phyloP scores from a whole-genome alignment of 2,329 filamentous ascomycete species.

The Colletotrichum orchidophilum region DNA sequence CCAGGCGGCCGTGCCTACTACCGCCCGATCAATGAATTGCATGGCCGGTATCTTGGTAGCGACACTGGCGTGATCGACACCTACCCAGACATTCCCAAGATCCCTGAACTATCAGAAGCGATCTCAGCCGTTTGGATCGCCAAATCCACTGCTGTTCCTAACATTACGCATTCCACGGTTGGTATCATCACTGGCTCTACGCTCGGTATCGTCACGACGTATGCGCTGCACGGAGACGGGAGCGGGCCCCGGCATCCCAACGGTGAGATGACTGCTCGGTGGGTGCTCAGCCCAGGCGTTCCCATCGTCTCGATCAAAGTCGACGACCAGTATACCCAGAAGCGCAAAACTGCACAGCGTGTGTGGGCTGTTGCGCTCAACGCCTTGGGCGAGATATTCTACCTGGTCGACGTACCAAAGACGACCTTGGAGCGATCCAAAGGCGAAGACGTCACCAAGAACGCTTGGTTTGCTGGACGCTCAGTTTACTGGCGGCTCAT shows the following conservation, averaged over 20 bases:
- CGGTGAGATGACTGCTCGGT: conserved; percentile 86
- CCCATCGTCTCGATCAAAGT: conserved; percentile 86
- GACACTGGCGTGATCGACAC: conserved; percentile 69
- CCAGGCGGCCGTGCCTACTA: conserved; percentile 85
- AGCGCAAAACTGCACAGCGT: conserved; percentile 74
- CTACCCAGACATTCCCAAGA: conserved; percentile 78
- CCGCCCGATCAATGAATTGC: conserved; percentile 76
- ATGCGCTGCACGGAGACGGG: conserved; percentile 72
- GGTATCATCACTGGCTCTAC: conserved; percentile 88
- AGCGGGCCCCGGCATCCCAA: conserved; percentile 71
- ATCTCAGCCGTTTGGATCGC: conserved; percentile 89
- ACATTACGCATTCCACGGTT: conserved; percentile 78
- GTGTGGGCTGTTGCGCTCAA: conserved; percentile 96
- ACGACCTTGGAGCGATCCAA: conserved; percentile 57
- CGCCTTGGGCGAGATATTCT: conserved; percentile 91
- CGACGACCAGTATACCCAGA: conserved; percentile 82
- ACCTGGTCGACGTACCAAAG: conserved; percentile 77
- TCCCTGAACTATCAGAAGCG: conserved; percentile 75
- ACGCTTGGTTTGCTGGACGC: conserved; percentile 84
- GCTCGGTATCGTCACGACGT: conserved; percentile 82
- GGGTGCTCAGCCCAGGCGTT: conserved; percentile 91
- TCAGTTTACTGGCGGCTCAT: conserved; percentile 83
- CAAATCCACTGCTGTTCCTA: conserved; percentile 78
- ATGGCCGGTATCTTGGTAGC: conserved; percentile 77
- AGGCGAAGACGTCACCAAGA: conserved; percentile 66